phyloP scores from a whole-genome alignment of 345 rosid genomes.

The Salix viminalis region DNA sequence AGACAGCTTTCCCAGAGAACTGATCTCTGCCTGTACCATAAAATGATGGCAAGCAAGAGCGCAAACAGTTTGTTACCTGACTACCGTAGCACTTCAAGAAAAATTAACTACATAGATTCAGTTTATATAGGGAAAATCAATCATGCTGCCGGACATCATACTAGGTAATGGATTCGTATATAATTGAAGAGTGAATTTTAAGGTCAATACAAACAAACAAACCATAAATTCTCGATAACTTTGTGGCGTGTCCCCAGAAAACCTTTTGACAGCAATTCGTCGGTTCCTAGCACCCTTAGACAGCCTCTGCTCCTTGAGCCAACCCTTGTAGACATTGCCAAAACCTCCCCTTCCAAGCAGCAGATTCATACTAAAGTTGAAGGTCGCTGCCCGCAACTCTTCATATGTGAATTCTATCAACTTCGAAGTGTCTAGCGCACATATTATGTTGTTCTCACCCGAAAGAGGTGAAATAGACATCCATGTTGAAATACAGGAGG shows the following conservation, averaged over 20 bases:
- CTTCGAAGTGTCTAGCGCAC: not conserved
- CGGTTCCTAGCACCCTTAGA: not conserved
- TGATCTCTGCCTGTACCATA: not conserved
- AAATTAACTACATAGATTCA: no score
- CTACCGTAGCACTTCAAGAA: no score
- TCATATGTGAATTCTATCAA: not conserved
- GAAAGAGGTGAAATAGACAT: slow-evolving; percentile 5
- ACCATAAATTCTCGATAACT: not conserved
- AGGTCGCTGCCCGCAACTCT: slow-evolving; percentile 12
- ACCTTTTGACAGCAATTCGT: not conserved
- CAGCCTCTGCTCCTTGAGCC: not conserved
- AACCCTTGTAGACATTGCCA: slow-evolving; percentile 6
- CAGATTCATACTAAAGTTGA: not conserved
- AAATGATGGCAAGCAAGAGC: not conserved
- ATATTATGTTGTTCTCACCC: not conserved
- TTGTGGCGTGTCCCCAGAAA: not conserved
- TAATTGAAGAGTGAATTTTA: no score
- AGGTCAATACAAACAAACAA: not conserved
- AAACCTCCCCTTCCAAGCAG: slow-evolving; percentile 11
- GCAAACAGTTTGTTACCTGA: not conserved
- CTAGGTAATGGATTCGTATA: no score
- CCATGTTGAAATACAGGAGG: not conserved
- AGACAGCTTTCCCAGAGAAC: not conserved
- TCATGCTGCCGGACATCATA: no score
- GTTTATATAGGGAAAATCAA: no score